phyloP scores from a whole-genome alignment of 2,329 filamentous ascomycete genomes.

The Cryphonectria naterciae region DNA sequence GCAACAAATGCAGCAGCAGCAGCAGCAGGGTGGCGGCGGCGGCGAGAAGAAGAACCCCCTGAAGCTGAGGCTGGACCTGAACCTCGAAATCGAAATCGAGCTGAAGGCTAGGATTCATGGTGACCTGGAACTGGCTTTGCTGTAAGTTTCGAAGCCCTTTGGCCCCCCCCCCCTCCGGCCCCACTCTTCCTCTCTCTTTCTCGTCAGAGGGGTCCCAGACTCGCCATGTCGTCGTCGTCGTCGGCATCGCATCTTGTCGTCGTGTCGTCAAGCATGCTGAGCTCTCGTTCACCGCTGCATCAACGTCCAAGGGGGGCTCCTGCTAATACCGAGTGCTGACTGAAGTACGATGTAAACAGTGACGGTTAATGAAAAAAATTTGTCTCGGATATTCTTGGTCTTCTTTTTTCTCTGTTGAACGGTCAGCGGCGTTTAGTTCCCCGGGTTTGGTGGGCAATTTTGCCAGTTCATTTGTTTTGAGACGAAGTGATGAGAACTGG shows the following conservation, averaged over 20 bases:
- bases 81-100: constrained; percentile 79
- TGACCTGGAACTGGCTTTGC: constrained; percentile 72
- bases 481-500: constrained; percentile 25
- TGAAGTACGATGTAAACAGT: constrained; percentile 28
- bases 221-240: neutral
- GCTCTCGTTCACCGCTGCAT: neutral
- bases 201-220: neutral
- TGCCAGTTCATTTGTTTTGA: neutral
- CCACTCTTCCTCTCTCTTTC: neutral
- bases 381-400: neutral
- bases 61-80: constrained; percentile 72
- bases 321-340: constrained; percentile 29
- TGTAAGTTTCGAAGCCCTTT: constrained; percentile 60
- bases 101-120: constrained; percentile 80
- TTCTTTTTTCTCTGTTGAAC: neutral
- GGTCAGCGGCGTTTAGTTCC: constrained; percentile 9
- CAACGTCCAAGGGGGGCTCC: constrained; percentile 13
- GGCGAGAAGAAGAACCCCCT: constrained; percentile 61
- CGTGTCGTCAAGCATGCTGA: neutral
- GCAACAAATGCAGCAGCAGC: constrained; percentile 37
- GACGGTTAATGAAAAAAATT: constrained; percentile 20
- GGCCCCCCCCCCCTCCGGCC: neutral
- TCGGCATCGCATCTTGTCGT: neutral
- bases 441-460: neutral
- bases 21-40: constrained; percentile 41